Conservation (phyloP, 169 alveolate species). For the Miamiensis avidus region DNA sequence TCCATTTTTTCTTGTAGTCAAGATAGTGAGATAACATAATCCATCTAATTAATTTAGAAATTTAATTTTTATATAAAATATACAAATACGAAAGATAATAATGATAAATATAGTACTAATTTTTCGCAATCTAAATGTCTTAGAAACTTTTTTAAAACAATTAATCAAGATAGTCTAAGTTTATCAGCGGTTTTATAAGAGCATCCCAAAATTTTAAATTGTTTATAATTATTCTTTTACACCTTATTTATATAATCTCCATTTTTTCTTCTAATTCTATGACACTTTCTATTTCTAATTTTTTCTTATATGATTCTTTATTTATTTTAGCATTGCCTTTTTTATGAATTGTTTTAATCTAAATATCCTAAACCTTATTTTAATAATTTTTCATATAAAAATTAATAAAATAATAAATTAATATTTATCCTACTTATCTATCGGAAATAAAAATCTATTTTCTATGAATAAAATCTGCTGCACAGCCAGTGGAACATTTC, state of each 20-base stretch:
- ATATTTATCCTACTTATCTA: not conserved
- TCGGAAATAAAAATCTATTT: conserved; percentile 18
- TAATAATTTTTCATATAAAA: too few species aligned
- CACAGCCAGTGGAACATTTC: conserved; percentile 28
- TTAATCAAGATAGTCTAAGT: conserved; percentile 30
- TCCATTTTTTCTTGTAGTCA: conserved; percentile 46
- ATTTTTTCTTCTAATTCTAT: conserved; percentile 37
- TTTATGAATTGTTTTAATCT: conserved; percentile 7
- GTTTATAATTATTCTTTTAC: conserved; percentile 13
- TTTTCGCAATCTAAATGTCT: not conserved
- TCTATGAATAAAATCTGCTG: conserved; percentile 28
- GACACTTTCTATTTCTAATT: conserved; percentile 36
- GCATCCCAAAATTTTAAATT: conserved; percentile 34
- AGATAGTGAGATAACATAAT: conserved; percentile 17
- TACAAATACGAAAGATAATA: not conserved
- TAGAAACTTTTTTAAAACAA: not conserved
- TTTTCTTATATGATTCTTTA: conserved; percentile 34
- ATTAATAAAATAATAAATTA: too few species aligned
- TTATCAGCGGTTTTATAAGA: conserved; percentile 23
- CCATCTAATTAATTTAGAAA: conserved; percentile 26
- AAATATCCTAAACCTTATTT: conserved; percentile 7
- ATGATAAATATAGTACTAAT: not conserved
- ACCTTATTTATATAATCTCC: conserved; percentile 19
- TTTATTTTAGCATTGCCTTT: conserved; percentile 22
- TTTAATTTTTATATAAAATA: conserved; percentile 1